phyloP scores from a whole-genome alignment of 305 asterid species.

The Rubia balearica region DNA sequence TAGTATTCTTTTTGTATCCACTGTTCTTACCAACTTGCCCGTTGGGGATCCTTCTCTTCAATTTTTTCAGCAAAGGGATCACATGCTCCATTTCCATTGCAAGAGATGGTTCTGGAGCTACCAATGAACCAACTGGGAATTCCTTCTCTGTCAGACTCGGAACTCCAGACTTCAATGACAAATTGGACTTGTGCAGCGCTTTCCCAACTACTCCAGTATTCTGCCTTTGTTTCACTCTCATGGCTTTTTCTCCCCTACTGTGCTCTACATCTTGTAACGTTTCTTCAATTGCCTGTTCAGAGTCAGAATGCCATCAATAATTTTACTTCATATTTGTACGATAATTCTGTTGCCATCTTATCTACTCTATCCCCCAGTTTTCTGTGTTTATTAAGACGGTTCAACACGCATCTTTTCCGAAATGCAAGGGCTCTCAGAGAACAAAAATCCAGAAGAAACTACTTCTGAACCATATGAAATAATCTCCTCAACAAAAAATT shows the following conservation, averaged over 20 bases:
- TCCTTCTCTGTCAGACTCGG: constrained; percentile 10
- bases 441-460: not conserved
- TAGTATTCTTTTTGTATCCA: not conserved
- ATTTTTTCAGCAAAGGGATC: constrained; percentile 16
- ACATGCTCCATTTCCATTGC: constrained; percentile 22
- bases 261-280: constrained; percentile 12
- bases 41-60: constrained; percentile 15
- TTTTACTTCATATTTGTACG: constrained; percentile 16
- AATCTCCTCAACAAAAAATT: not conserved
- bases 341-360: constrained; percentile 13
- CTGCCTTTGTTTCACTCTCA: not conserved
- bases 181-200: constrained; percentile 16
- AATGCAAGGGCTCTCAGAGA: constrained; percentile 15
- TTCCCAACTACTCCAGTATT: constrained; percentile 15
- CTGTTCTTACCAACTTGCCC: constrained; percentile 10
- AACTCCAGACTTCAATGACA: constrained; percentile 15
- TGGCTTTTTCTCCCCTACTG: constrained; percentile 17
- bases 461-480: not conserved
- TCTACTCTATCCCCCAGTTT: constrained; percentile 22
- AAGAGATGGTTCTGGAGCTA: constrained; percentile 19
- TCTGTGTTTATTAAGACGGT: constrained; percentile 12
- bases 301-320: constrained; percentile 19
- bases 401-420: constrained; percentile 18
- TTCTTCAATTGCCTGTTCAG: constrained; percentile 16
- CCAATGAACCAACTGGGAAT: constrained; percentile 9